Percentiles rank a stretch among this genome's conserved stretches.
These are phyloP conservation scores for Arthrocladium fulminans DNA, from an alignment of 2,329 filamentous ascomycete genomes.

Conservation along the genomic window DNA sequence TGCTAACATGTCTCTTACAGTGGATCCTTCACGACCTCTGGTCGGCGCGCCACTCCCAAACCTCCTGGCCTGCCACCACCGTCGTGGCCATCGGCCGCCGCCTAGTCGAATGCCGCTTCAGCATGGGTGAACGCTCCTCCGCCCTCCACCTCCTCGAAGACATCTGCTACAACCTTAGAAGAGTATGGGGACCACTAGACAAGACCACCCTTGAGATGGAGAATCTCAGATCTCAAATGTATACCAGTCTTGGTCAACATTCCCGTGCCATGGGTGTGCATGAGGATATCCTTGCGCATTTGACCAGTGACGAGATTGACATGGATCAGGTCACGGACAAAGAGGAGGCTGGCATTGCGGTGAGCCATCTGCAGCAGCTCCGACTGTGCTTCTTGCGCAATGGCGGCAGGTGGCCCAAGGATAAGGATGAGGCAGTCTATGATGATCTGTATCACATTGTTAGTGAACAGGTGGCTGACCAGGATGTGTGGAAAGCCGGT, in stretches of 20 bases:
- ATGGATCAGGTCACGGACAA: not conserved
- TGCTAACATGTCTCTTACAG: conserved; percentile 21
- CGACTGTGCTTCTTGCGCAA: conserved; percentile 1
- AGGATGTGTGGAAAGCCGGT: not conserved
- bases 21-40: conserved; percentile 37
- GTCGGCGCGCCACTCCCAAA: conserved; percentile 38
- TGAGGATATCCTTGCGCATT: conserved; percentile 3
- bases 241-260: conserved; percentile 28
- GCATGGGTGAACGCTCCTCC: conserved; percentile 37
- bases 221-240: conserved; percentile 42
- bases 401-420: conserved; percentile 1
- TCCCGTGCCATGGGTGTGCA: conserved; percentile 1
- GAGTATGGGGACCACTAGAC: conserved; percentile 43
- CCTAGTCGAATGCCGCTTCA: conserved; percentile 46
- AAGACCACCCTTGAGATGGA: conserved; percentile 42
- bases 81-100: conserved; percentile 46
- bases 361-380: not conserved
- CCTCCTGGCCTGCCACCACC: conserved; percentile 36
- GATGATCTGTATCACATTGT: conserved; percentile 3
- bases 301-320: conserved; percentile 5
- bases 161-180: conserved; percentile 48
- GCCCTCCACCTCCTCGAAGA: conserved; percentile 43
- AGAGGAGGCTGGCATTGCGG: conserved; percentile 3
- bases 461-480: not conserved
- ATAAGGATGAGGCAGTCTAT: not conserved